Evolutionary conservation across 164 flowering plant genomes (phyloP), one percentile per base, ranked within the genome.

Genomic region (Akebia trifoliata): DNA sequence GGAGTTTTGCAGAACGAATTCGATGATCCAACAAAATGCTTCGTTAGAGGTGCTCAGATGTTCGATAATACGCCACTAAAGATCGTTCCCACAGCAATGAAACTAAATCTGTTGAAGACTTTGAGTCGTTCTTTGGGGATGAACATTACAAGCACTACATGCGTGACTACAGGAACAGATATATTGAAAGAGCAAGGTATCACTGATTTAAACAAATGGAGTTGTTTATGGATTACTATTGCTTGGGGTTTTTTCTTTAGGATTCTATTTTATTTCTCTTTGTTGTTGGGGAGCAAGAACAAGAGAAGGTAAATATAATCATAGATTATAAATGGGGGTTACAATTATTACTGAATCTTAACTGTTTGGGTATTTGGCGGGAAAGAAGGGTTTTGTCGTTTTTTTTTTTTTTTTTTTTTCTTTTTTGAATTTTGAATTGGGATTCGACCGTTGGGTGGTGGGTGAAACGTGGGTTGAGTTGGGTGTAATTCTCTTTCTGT

Each of bases 161-260:
- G 93, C 37, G 81, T 88, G 44, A 84, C 81, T 1, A 81, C 77
- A 0, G 96, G 91, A 2, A 0, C n/a, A 4, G 87, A 86, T 31
- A 68, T 88, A 6, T 50, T 88, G 66, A 62, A 46, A 72, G 67
- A 78, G 58, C 89, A 79, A 47, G 90, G 89, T 1, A 44, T 84
- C 4, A 81, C 80, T 7, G 83, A 86, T 17, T 20, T 88, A 22
- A 76, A 74, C 60, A 88, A 86, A 49, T 88, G 96, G 96, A 53
- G 56, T 46, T 88, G 96, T 71, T 56, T 88, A 62, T 81, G 83
- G 85, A 62, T 79, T 18, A 76, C 81, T 0, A 32, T 88, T 10
- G 96, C 83, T 7, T 79, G 84, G 86, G 96, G 96, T 0, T 84
- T 89, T 38, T 77, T 83, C 60, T 85, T 88, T 32, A 81, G 92